Conservation (phyloP, 768 basidiomycete species). For the Sporobolomyces pararoseus region DNA sequence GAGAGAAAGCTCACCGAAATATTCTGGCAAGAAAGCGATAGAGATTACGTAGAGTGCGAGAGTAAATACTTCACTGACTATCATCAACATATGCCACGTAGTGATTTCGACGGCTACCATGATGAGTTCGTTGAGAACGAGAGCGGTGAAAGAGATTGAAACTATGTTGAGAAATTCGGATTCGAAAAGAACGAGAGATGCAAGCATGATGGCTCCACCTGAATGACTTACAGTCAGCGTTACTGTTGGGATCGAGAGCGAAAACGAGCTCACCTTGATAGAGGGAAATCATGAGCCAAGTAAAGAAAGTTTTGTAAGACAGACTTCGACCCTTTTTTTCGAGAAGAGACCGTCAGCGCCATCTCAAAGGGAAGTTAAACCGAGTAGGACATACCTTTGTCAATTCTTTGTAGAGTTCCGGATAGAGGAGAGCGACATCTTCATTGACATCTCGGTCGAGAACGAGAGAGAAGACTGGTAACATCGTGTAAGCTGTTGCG, state of each 20-base stretch:
- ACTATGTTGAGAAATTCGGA: constrained; percentile 97
- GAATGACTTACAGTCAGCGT: not conserved
- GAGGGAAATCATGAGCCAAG: constrained; percentile 93
- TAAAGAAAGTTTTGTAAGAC: constrained; percentile 97
- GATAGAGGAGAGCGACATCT: constrained; percentile 89
- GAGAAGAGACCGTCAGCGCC: constrained; percentile 1
- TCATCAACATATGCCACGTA: constrained; percentile 97
- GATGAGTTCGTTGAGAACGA: constrained; percentile 93
- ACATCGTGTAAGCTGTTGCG: constrained; percentile 70
- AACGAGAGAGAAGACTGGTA: constrained; percentile 94
- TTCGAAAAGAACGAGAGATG: constrained; percentile 92
- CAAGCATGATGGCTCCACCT: constrained; percentile 98
- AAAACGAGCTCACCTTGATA: constrained; percentile 70
- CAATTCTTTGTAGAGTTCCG: constrained; percentile 94
- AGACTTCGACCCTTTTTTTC: constrained; percentile 73
- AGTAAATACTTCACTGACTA: constrained; percentile 83
- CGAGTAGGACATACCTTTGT: constrained; percentile 65
- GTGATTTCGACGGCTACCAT: constrained; percentile 99
- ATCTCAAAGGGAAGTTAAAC: not conserved
- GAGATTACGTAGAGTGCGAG: constrained; percentile 81
- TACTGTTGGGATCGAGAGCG: not conserved
- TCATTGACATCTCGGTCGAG: constrained; percentile 93
- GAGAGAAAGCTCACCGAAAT: constrained; percentile 70
- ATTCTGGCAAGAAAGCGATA: constrained; percentile 90
- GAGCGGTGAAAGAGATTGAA: constrained; percentile 92